Base-by-base conservation (phyloP, 2,329 filamentous ascomycete species). In the Elsinoe ampelina region DNA sequence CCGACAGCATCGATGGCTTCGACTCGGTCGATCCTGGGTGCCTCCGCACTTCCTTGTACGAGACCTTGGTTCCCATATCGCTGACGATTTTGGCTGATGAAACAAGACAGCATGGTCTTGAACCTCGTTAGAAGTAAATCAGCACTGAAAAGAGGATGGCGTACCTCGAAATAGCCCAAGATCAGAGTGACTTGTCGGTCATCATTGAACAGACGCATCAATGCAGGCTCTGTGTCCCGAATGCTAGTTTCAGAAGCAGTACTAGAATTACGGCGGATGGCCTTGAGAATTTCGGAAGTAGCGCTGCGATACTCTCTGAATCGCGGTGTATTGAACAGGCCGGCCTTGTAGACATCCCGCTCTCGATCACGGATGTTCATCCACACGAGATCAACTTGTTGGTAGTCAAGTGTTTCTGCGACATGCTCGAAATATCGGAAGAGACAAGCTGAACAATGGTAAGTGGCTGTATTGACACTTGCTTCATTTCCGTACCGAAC, bases 391-490 rank as follows among this genome's bases (percentile, higher is more conserved):
- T 20, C 3, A 4, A 45, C 5, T 22, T 45, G 41, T 13, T 17
- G n/a, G 15, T 13, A 6, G 5, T 45, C 41, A 5, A 15, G 47
- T 12, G 80, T 74, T 61, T 82, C 81, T 64, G 92, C 77, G 56
- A 97, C 78, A 45, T 83, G 85, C 72, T 98, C 93, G 68, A 95
- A 95, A 71, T 96, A 97, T 62, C 84, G 85, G 71, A 95, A 98
- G 20, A 85, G 90, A 68, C 95, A 87, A 54, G 92, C 93, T 97
- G 70, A 35, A 50, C 48, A 5, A 30, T 8, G 7, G 26, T 30
- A 5, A 30, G 26, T 8, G 26, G 7, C 26, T 30, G 26, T 30
- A 5, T 2, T 30, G 26, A 8, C 5, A 30, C 26, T 30, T 5
- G 26, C 7, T 30, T 30, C 4, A 5, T 30, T 5, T 2, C 5